Percentiles rank a stretch among this genome's conserved stretches.
Conservation (phyloP, 192 early-diverging fungal species). For the Coemansia sp. region DNA sequence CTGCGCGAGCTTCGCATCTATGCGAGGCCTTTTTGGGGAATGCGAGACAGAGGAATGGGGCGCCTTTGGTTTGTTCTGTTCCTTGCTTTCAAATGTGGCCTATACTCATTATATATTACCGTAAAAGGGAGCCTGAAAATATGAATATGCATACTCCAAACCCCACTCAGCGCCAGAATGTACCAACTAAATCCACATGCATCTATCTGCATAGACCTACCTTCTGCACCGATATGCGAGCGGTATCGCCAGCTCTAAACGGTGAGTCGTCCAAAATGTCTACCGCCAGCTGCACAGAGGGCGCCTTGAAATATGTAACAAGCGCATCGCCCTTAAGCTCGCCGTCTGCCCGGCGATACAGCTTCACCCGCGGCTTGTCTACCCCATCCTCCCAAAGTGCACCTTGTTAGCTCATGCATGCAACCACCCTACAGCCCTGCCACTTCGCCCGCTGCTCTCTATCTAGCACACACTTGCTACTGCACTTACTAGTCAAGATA, state of each 20-base stretch:
- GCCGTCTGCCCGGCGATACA: slow-evolving; percentile 74
- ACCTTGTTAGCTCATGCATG: too few relatives aligned
- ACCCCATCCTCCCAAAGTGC: too few relatives aligned
- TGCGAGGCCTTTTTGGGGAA: slow-evolving; percentile 31
- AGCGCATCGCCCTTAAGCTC: slow-evolving; percentile 86
- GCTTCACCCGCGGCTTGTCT: slow-evolving; percentile 85
- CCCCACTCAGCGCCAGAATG: too few relatives aligned
- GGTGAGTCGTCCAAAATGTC: slow-evolving; percentile 84
- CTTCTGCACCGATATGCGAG: slow-evolving; percentile 73
- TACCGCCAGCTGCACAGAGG: slow-evolving; percentile 81
- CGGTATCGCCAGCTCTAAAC: slow-evolving; percentile 62
- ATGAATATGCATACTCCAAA: too few relatives aligned
- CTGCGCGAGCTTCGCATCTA: slow-evolving; percentile 58
- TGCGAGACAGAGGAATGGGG: slow-evolving; percentile 19
- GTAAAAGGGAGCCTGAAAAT: too few relatives aligned
- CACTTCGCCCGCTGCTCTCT: too few relatives aligned
- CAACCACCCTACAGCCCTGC: too few relatives aligned
- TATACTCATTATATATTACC: too few relatives aligned
- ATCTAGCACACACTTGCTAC: too few relatives aligned
- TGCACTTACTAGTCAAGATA: slow-evolving; percentile 30
- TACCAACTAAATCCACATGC: too few relatives aligned
- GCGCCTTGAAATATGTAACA: slow-evolving; percentile 86
- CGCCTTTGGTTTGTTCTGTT: too few relatives aligned
- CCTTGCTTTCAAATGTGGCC: slow-evolving; percentile 82
- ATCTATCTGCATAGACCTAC: too few relatives aligned